Base-by-base conservation (phyloP, 306 rosid genomes). In the Medicago truncatula region DNA sequence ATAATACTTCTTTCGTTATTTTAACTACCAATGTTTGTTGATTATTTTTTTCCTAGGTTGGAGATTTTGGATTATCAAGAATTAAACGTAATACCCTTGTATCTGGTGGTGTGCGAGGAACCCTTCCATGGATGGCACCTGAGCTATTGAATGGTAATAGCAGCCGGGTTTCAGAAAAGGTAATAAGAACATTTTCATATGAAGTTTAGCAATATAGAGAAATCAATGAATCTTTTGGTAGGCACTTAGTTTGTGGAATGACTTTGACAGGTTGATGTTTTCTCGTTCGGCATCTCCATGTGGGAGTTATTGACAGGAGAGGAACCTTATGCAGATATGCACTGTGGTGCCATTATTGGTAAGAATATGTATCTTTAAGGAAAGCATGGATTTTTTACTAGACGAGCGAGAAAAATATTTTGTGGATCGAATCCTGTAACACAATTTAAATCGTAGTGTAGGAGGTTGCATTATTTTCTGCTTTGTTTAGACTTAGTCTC, bases 51-150 rank as follows among this genome's bases (percentile, higher is more conserved):
- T 80, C 64, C 70, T 41, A 95, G 97, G 98, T 95, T 72, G 97
- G 93, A 84, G 96, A 95, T 84, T 95, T 95, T 74, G 98, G 97
- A 62, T 81, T 95, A 81, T 92, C 98, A 23, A 92, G 91, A 84
- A 95, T 95, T 38, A 92, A 92, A 65, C 87, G 90, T 23, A 95
- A 95, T 81, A 95, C 98, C 64, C 83, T 95, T 15, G 93, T 92
- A 57, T 88, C 97, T 73, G 98, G 97, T 38, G 98, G 98, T n/a
- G 97, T 92, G 39, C 81, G 97, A 71, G 98, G 98, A 77, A 92
- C 98, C 71, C 98, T 95, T 83, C 97, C 98, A 34, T 95, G 97
- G 97, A 95, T 92, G 96, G 98, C 97, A 17, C 98, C 98, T 5
- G 98, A 95, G 81, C 76, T 95, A 78, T 84, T 95, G 80, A 88